Conservation (phyloP, 805 yeast genomes). For the Candida lessepsii region DNA sequence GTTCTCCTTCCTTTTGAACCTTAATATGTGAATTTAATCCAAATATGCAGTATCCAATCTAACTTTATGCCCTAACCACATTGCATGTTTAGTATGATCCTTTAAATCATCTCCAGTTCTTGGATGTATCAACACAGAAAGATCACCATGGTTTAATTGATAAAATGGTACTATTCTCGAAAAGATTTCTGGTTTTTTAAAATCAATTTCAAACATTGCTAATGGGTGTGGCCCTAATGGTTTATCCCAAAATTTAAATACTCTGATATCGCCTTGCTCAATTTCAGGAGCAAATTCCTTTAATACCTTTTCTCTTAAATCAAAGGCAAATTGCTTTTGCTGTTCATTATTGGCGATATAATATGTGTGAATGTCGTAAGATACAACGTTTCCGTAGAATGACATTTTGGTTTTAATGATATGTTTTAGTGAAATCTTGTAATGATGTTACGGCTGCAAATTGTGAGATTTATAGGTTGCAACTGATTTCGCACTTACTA, state of each 20-base stretch:
- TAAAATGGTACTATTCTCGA: constrained; percentile 47
- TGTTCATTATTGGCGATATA: constrained; percentile 36
- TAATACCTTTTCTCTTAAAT: constrained; percentile 39
- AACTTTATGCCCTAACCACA: constrained; percentile 55
- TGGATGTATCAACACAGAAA: constrained; percentile 58
- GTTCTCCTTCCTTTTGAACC: too few species aligned
- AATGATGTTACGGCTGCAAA: too few species aligned
- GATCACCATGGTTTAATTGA: constrained; percentile 50
- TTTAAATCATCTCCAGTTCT: constrained; percentile 34
- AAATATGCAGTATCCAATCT: constrained; percentile 21
- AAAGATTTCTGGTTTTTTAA: constrained; percentile 45
- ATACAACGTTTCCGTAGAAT: constrained; percentile 25
- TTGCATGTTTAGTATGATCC: constrained; percentile 55
- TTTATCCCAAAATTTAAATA: constrained; percentile 45
- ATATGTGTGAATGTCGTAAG: constrained; percentile 59
- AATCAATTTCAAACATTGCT: constrained; percentile 59
- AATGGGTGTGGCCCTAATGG: constrained; percentile 61
- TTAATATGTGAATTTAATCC: neutral
- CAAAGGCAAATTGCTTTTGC: constrained; percentile 34
- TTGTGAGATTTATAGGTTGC: neutral
- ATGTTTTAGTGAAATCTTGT: too few species aligned
- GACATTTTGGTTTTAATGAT: constrained; percentile 1
- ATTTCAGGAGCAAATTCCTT: constrained; percentile 44
- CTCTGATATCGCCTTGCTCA: constrained; percentile 39
- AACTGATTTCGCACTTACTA: too few species aligned